Evolutionary conservation across 495 filamentous ascomycete genomes (phyloP).

Genomic region (Lasiosphaeria hispida): DNA sequence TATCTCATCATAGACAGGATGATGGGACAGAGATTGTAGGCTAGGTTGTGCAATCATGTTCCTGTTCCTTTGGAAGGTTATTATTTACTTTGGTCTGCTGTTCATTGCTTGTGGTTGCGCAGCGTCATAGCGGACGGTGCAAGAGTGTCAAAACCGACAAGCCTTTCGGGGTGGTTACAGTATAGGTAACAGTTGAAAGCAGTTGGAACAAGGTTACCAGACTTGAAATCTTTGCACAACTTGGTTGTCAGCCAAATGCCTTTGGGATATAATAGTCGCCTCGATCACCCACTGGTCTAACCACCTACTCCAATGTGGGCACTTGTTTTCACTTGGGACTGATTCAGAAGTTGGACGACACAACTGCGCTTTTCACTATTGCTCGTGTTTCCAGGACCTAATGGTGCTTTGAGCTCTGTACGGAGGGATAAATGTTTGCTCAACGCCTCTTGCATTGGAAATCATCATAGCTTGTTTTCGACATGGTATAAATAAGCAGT

Average conservation of each 20-base stretch:
- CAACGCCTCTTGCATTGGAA: neutral
- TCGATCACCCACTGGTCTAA: no score
- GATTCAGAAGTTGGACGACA: neutral
- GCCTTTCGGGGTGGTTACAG: neutral
- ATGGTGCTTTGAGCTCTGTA: neutral
- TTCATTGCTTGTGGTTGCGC: neutral
- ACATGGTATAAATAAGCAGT: no score
- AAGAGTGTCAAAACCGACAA: neutral
- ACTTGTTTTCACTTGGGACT: no score
- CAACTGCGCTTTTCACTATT: neutral
- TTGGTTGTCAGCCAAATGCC: no score
- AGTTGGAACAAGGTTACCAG: no score
- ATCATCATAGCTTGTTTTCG: neutral
- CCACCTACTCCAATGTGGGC: no score
- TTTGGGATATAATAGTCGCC: no score
- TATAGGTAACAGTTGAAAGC: no score
- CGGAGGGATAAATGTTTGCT: no score
- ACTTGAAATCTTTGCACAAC: no score
- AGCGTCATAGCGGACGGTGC: neutral
- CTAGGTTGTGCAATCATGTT: conserved; percentile 37
- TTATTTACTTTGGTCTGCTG: neutral
- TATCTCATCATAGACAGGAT: conserved; percentile 42
- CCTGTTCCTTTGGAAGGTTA: conserved; percentile 4
- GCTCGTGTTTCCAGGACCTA: neutral
- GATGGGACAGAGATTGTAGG: conserved; percentile 43